Percentiles rank a stretch among this genome's conserved stretches.
Conservation (phyloP, 106 monocot species). For the Xerophyta viscosa region DNA sequence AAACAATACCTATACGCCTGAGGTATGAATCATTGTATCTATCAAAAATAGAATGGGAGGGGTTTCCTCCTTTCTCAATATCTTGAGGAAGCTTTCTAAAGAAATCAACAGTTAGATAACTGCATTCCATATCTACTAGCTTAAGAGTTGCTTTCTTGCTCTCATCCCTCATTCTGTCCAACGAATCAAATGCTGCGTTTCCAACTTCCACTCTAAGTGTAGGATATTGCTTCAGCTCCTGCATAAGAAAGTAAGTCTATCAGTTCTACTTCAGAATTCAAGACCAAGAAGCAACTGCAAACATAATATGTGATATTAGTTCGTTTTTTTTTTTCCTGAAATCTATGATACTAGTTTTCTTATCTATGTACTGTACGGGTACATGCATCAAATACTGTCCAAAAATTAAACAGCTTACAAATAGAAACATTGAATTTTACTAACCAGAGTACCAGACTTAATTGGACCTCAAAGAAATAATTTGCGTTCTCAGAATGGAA, state of each 20-base stretch:
- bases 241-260: neutral
- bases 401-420: too few relatives aligned
- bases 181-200: conserved; percentile 41
- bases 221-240: conserved; percentile 61
- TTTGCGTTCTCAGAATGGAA: too few relatives aligned
- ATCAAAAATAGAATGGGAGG: conserved; percentile 33
- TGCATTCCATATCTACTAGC: conserved; percentile 54
- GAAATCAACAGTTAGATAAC: conserved; percentile 65
- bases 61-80: conserved; percentile 47
- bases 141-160: conserved; percentile 51
- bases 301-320: too few relatives aligned
- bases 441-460: too few relatives aligned
- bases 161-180: conserved; percentile 52
- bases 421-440: too few relatives aligned
- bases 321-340: too few relatives aligned
- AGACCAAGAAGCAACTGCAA: too few relatives aligned
- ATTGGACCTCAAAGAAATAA: too few relatives aligned
- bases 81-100: conserved; percentile 60
- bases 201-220: conserved; percentile 50
- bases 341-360: too few relatives aligned
- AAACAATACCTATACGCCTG: conserved; percentile 31
- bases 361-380: too few relatives aligned
- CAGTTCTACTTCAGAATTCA: too few relatives aligned
- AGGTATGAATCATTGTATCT: conserved; percentile 48
- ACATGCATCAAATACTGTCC: too few relatives aligned